Evolutionary conservation across 2,329 filamentous ascomycete species (phyloP), one percentile per base, ranked within the genome.

Genomic region (Fusarium sp.): DNA sequence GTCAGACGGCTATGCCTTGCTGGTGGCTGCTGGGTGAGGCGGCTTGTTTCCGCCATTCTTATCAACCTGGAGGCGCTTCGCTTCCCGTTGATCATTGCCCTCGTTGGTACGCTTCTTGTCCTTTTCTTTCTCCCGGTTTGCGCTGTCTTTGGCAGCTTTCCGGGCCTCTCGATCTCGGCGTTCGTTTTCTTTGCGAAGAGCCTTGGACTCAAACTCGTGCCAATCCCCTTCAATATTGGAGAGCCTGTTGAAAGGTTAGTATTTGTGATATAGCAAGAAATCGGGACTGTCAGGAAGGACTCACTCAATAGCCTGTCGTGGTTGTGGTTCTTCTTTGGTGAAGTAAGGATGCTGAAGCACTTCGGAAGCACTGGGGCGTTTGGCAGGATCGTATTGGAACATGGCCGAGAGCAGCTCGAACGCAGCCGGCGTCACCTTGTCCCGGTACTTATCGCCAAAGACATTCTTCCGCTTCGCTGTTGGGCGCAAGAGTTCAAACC

Each of bases 161-260:
- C 85, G 84, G 9, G 87, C 88, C 63, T 90, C 88, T 66, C 87
- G 85, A 31, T 90, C 88, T 70, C 86, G 87, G 64, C 90, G 90
- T 81, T 97, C 94, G 77, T 95, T 96, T 82, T 98, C 95, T 77
- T 97, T 97, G 35, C 97, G 89, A 29, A 98, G 87, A 18, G 95
- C 95, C 85, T 99, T 99, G 65, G 95, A 97, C 85, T 99, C 97
- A 79, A 98, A 98, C 81, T 99, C 97, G 81, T 99, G 97, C 97
- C 97, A 99, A 78, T 99, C 97, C 25, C 97, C 97, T 77, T 97
- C 91, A 33, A 99, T 88, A 58, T 92, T 87, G 69, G 92, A 91
- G 59, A 99, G 89, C 79, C 93, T 94, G 72, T 40, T 63, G 54
- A 13, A 78, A 69, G 74, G 80, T 86, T 79, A 85, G 82, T 50